Evolutionary conservation across 257 asterid genomes (phyloP), one percentile per base, ranked within the genome.

Genomic region (Perilla frutescens): DNA sequence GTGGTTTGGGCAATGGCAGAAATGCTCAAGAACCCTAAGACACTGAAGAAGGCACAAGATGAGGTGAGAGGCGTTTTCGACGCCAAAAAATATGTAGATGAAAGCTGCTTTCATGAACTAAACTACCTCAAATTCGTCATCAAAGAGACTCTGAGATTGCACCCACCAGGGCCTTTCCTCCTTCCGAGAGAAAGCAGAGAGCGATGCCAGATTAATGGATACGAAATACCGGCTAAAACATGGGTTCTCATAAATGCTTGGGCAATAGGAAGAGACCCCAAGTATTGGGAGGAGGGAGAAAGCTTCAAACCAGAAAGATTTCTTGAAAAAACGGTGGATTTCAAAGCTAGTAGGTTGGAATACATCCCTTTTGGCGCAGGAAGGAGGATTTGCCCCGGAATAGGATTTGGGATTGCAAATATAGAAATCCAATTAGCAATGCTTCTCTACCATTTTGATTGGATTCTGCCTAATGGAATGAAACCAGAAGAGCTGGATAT

Each of bases 341-440:
- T 10, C 43, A 68, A 1, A 6, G 76, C n/a, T 7, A 60, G n/a
- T 54, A 45, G 32, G 9, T 11, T 66, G 1, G 72, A 76, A 2
- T 68, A 29, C 45, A 43, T 68, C 2, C 76, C 80, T 2, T 79
- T 80, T 34, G 83, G 83, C 0, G 77, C 62, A 1, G 83, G 83
- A 7, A 79, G 83, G 26, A 79, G 83, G 66, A 63, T 63, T 20
- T 79, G 83, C 64, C 83, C 83, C 0, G 80, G 71, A 3, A 20
- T 70, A 4, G 1, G 14, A 3, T 68, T 68, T n/a, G 77, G 69
- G 5, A n/a, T 76, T 6, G 72, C 77, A 0, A 73, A 40, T 8
- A 32, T 81, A 3, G 80, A 77, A 57, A 34, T 68, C 0, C 26
- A 29, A 9, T 8, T 77, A 7, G 79, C 85, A 0, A 72, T 56